Evolutionary conservation across 202 grass and related monocot genomes (phyloP).

Genomic region (Carex arenaria): DNA sequence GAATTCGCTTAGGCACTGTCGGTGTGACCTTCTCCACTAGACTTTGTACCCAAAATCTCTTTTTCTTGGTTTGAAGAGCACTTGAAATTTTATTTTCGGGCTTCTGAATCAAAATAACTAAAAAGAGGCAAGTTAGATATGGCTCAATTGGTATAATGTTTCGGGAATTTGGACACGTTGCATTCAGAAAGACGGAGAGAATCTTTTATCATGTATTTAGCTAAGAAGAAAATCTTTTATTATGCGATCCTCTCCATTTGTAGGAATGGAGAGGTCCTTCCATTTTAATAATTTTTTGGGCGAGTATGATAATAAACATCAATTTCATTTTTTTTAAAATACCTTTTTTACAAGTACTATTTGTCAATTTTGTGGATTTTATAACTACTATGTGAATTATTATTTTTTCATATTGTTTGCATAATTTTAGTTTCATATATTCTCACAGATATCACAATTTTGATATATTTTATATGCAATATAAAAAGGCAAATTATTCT

Average conservation of each 20-base stretch:
- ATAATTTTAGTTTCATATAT: too few relatives aligned
- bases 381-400: too few relatives aligned
- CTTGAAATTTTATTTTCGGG: neutral
- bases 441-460: too few relatives aligned
- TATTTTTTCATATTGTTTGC: too few relatives aligned
- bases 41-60: constrained; percentile 9
- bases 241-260: neutral
- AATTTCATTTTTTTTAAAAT: too few relatives aligned
- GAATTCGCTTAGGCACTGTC: neutral
- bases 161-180: constrained; percentile 10
- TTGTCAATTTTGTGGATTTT: too few relatives aligned
- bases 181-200: neutral
- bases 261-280: neutral
- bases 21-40: constrained; percentile 14
- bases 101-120: neutral
- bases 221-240: too few relatives aligned
- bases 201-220: neutral
- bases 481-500: too few relatives aligned
- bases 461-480: too few relatives aligned
- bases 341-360: too few relatives aligned
- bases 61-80: constrained; percentile 2
- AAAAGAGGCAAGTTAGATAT: neutral
- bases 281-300: neutral
- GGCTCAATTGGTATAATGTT: neutral
- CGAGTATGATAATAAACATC: neutral